Conservation (phyloP, 78 protist species). For the Polysphondylium violaceum region DNA sequence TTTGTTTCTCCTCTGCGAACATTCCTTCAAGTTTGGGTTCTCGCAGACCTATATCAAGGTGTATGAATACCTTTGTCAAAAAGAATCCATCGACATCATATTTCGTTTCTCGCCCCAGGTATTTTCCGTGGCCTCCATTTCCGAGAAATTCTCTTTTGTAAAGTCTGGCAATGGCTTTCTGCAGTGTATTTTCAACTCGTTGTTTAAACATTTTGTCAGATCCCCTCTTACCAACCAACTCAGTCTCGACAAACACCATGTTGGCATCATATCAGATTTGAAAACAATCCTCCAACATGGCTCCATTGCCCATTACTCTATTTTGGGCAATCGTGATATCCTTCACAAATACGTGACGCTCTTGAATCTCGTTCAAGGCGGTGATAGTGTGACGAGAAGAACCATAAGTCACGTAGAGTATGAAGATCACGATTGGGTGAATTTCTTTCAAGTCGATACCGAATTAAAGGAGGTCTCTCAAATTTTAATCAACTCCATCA, state of each 20-base stretch:
- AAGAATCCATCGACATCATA: slow-evolving; percentile 4
- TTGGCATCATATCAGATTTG: slow-evolving; percentile 29
- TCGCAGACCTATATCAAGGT: slow-evolving; percentile 24
- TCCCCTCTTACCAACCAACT: not conserved
- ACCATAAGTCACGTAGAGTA: not conserved
- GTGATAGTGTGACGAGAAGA: slow-evolving; percentile 8
- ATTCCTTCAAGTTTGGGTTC: slow-evolving; percentile 61
- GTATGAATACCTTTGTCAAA: not conserved
- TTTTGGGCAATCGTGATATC: slow-evolving; percentile 22
- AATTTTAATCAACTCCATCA: slow-evolving; percentile 15
- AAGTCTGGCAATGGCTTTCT: slow-evolving; percentile 11
- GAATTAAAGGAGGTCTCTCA: slow-evolving; percentile 37
- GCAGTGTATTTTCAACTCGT: slow-evolving; percentile 17
- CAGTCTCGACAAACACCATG: slow-evolving; percentile 24
- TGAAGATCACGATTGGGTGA: slow-evolving; percentile 38
- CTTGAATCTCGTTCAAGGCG: not conserved
- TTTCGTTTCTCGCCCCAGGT: slow-evolving; percentile 66
- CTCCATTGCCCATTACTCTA: not conserved
- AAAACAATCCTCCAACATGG: slow-evolving; percentile 30
- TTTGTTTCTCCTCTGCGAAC: slow-evolving; percentile 46
- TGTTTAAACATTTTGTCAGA: not conserved
- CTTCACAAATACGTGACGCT: not conserved
- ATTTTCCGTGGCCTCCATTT: slow-evolving; percentile 27
- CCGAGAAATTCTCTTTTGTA: not conserved
- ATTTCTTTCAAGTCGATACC: slow-evolving; percentile 31